A percentile compares a stretch with the other conserved stretches of the same genome.
phyloP scores from a whole-genome alignment of 805 yeast genomes.

The Spencermartinsiella europaea region DNA sequence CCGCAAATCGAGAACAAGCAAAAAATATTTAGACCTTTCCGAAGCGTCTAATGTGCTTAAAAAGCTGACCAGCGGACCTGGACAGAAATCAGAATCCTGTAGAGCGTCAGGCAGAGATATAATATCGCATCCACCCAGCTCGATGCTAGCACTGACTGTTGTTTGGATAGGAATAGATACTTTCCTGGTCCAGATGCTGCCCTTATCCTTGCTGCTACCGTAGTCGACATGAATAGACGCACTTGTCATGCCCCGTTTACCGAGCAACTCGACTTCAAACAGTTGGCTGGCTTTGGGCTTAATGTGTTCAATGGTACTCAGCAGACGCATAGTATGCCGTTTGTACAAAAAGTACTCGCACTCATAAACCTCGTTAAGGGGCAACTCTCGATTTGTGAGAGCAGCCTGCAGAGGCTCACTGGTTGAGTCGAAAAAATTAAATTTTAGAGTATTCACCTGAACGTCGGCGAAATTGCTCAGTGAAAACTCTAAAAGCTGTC shows the following conservation, averaged over 20 bases:
- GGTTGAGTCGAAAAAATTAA: constrained; percentile 69
- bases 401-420: constrained; percentile 57
- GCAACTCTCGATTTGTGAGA: constrained; percentile 40
- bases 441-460: constrained; percentile 50
- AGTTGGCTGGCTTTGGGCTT: constrained; percentile 38
- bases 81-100: constrained; percentile 9
- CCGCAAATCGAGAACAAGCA: constrained; percentile 68
- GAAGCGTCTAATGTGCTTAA: constrained; percentile 24
- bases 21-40: constrained; percentile 43
- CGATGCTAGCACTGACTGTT: constrained; percentile 68
- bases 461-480: constrained; percentile 57
- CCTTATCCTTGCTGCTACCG: constrained; percentile 35
- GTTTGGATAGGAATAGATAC: constrained; percentile 64
- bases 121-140: constrained; percentile 69
- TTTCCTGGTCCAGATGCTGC: constrained; percentile 43
- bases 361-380: constrained; percentile 65
- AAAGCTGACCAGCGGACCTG: constrained; percentile 8
- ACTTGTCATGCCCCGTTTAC: constrained; percentile 67
- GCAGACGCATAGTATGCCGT: constrained; percentile 46
- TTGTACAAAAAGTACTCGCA: constrained; percentile 62
- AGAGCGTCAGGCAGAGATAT: constrained; percentile 34
- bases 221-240: constrained; percentile 65
- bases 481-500: constrained; percentile 42
- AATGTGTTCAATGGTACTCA: constrained; percentile 22
- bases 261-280: constrained; percentile 55